Evolutionary conservation across 495 filamentous ascomycete genomes (phyloP).

Genomic region (Podospora conica): DNA sequence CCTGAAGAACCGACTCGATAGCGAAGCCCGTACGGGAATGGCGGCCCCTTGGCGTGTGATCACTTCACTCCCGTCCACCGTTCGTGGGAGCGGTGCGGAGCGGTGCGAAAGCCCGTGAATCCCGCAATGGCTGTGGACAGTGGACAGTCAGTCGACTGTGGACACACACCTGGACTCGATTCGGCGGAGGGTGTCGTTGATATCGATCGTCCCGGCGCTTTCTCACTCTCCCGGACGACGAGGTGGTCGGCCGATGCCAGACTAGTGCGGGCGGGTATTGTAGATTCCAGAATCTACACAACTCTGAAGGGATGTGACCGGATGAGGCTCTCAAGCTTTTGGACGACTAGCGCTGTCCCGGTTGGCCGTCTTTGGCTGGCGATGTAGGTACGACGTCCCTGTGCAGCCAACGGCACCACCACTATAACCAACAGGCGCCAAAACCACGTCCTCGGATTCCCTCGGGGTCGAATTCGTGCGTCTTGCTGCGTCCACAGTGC

Average conservation of each 20-base stretch:
- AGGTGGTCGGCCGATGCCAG: too few relatives aligned
- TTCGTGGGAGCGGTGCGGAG: not conserved
- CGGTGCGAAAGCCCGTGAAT: not conserved
- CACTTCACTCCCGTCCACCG: constrained; percentile 9
- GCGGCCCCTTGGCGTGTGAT: constrained; percentile 29
- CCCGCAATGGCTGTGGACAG: too few relatives aligned
- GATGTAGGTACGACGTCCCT: constrained; percentile 19
- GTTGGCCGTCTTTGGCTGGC: constrained; percentile 10
- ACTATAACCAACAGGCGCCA: constrained; percentile 20
- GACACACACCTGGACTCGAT: not conserved
- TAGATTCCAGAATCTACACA: constrained; percentile 8
- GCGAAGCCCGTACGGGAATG: constrained; percentile 15
- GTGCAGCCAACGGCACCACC: constrained; percentile 23
- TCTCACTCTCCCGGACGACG: not conserved
- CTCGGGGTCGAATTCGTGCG: constrained; percentile 1
- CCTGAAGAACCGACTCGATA: constrained; percentile 11
- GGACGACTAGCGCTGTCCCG: constrained; percentile 16
- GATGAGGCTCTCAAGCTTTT: constrained; percentile 9
- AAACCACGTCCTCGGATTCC: constrained; percentile 21
- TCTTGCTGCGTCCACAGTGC: not conserved
- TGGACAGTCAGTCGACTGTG: too few relatives aligned
- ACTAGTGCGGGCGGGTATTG: constrained; percentile 14
- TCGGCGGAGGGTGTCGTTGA: not conserved
- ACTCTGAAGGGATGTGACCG: not conserved
- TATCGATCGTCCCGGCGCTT: not conserved